Conservation (phyloP, 306 rosid genomes). For the Cucurbita maxima region DNA sequence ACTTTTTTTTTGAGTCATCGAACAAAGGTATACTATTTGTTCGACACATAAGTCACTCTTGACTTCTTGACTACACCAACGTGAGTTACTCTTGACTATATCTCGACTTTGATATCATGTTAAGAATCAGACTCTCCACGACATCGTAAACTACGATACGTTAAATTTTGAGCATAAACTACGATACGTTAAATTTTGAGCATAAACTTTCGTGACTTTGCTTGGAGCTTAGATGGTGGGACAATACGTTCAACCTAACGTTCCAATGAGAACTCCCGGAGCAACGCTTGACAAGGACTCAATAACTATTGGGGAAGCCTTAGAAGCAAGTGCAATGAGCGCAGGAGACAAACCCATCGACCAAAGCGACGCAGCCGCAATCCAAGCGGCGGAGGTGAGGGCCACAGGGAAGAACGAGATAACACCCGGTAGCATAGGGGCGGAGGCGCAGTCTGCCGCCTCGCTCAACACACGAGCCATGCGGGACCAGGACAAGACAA, state of each 20-base stretch:
- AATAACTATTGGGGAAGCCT: slow-evolving; percentile 48
- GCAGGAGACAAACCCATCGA: slow-evolving; percentile 31
- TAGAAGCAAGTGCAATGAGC: slow-evolving; percentile 28
- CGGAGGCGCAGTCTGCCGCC: slow-evolving; percentile 36
- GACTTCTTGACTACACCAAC: too few relatives aligned
- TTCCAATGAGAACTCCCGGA: slow-evolving; percentile 14
- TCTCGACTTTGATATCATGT: too few relatives aligned
- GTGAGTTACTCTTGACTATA: too few relatives aligned
- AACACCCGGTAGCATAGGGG: slow-evolving; percentile 18
- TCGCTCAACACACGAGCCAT: slow-evolving; percentile 15
- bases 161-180: too few relatives aligned
- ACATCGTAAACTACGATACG: too few relatives aligned
- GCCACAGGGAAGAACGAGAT: slow-evolving; percentile 18
- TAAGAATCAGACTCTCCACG: too few relatives aligned
- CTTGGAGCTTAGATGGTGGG: slow-evolving; percentile 19
- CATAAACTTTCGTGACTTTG: too few relatives aligned
- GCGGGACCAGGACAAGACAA: slow-evolving; percentile 13
- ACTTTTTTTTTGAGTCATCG: too few relatives aligned
- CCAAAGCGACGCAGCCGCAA: slow-evolving; percentile 34
- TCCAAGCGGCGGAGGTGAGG: slow-evolving; percentile 36
- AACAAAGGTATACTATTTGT: too few relatives aligned
- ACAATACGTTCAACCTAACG: slow-evolving; percentile 31
- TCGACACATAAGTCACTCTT: too few relatives aligned
- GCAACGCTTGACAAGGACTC: slow-evolving; percentile 19
- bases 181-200: too few relatives aligned